Percentiles rank a stretch among this genome's conserved stretches.
phyloP scores from a whole-genome alignment of 2,329 filamentous ascomycete genomes.

The Zymoseptoria pseudotritici region DNA sequence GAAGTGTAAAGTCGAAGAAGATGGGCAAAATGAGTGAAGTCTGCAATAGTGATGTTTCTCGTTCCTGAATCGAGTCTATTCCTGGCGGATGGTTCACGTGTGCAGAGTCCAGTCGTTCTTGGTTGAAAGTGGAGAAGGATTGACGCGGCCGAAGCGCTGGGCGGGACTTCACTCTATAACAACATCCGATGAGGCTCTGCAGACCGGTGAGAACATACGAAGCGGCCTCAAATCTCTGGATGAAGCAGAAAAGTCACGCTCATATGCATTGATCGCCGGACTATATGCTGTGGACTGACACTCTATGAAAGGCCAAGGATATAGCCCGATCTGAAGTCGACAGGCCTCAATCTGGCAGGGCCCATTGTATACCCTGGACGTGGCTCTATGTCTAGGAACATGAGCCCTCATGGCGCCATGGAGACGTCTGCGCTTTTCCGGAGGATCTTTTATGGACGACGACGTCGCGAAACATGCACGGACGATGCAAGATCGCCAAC shows the following conservation, averaged over 20 bases:
- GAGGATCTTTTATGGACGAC: too few species aligned
- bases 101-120: background rate
- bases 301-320: background rate
- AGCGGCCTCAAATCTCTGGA: background rate
- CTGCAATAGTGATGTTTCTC: background rate
- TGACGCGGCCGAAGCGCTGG: background rate
- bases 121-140: background rate
- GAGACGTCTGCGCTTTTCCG: too few species aligned
- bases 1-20: background rate
- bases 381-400: background rate
- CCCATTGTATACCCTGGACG: too few species aligned
- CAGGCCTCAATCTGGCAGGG: background rate
- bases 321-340: background rate
- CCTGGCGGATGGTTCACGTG: background rate
- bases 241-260: background rate
- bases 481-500: too few species aligned
- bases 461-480: too few species aligned
- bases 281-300: background rate
- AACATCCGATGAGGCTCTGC: background rate
- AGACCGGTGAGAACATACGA: background rate
- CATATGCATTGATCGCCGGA: background rate
- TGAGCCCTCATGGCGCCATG: background rate
- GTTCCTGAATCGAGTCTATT: background rate
- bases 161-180: background rate
- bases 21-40: background rate